A percentile compares a stretch with the other conserved stretches of the same genome.
phyloP scores from a whole-genome alignment of 768 basidiomycete genomes.

The Amanita polypyramis region DNA sequence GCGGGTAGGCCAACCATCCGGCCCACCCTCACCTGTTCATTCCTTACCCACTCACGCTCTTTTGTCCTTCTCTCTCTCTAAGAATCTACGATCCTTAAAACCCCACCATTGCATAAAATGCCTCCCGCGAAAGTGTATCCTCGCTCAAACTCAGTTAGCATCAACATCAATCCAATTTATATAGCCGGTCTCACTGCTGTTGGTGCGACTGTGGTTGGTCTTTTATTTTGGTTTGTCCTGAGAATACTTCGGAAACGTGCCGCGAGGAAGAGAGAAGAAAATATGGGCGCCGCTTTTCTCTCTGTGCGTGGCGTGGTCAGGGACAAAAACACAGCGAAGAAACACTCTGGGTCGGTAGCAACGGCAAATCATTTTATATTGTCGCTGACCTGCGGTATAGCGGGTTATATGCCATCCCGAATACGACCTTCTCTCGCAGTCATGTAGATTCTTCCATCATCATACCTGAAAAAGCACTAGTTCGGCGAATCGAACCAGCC shows the following conservation, averaged over 20 bases:
- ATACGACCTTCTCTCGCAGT: slow-evolving; percentile 1
- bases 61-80: not conserved
- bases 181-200: slow-evolving; percentile 44
- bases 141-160: slow-evolving; percentile 4
- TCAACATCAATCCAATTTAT: slow-evolving; percentile 19
- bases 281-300: slow-evolving; percentile 32
- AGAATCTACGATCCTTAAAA: not conserved
- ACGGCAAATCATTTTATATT: slow-evolving; percentile 1
- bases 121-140: slow-evolving; percentile 5
- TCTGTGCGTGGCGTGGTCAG: slow-evolving; percentile 37
- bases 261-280: slow-evolving; percentile 23
- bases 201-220: slow-evolving; percentile 25
- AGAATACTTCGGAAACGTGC: slow-evolving; percentile 31
- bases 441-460: slow-evolving; percentile 1
- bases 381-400: slow-evolving; percentile 8
- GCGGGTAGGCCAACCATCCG: not conserved
- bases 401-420: slow-evolving; percentile 1
- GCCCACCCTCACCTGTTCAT: not conserved
- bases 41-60: slow-evolving; percentile 1
- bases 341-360: slow-evolving; percentile 16
- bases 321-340: slow-evolving; percentile 18
- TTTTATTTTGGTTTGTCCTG: slow-evolving; percentile 33
- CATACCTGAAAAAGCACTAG: slow-evolving; percentile 4
- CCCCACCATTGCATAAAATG: not conserved
- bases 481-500: not conserved